Evolutionary conservation across 306 rosid species (phyloP), one percentile per base, ranked within the genome.

Genomic region (Rosa persica): DNA sequence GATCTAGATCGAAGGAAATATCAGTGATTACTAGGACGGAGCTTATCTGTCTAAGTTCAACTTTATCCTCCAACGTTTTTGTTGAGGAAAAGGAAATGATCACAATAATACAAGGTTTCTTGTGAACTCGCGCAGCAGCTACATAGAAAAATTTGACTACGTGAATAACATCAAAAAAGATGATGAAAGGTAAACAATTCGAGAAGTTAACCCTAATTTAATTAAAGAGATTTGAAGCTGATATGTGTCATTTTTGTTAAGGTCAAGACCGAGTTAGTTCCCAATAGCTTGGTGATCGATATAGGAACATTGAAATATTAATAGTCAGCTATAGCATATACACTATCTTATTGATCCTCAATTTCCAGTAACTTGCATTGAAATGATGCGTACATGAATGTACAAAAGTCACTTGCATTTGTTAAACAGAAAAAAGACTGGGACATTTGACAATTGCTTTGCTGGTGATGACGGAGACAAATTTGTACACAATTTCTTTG

Each of bases 371-470:
- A 75, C 76, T 66, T 82, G 81, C 70, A 67, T 17, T 79, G 78
- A 81, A 76, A 66, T 76, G 61, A 75, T 30, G 42, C 6, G 38
- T 61, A 61, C 19, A 60, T 60, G 34, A 60, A 61, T 13, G 39
- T 61, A 27, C 68, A 25, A 13, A 64, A 58, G 17, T 83, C 76
- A 78, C 88, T 84, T 89, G 80, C 62, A 80, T 79, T 80, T 80
- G 76, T 82, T 83, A 80, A 79, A 82, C 52, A 47, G 34, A 52
- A 64, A n/a, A 4, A 8, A 57, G 81, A 74, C 76, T 43, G 39
- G 62, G 55, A 81, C 49, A 49, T 69, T 42, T 72, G 83, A 82
- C 87, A 8, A 38, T 76, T 73, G 40, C 16, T 74, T 44, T 78
- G 36, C 71, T 34, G 44, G 77, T n/a, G 70, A 39, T 52, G 83